Evolutionary conservation across 2,329 filamentous ascomycete species (phyloP), one percentile per base, ranked within the genome.

Genomic region (Chaetomium globosum): DNA sequence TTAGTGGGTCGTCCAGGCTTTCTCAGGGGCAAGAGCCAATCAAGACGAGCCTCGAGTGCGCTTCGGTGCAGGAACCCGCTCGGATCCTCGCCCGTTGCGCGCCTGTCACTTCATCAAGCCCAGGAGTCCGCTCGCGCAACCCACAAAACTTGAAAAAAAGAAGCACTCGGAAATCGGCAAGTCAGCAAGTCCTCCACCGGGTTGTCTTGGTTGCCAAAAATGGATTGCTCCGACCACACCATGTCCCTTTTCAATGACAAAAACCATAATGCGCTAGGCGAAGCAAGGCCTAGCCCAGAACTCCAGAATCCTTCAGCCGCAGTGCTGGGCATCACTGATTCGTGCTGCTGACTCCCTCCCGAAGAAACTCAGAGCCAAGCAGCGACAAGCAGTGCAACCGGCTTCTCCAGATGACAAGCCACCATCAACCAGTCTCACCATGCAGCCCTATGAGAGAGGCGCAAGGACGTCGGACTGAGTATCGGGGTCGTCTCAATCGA

Each of bases 221-320:
- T 53, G 23, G 26, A 53, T 53, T 28, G 23, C 28, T 31, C 21
- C 23, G 28, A 8, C 23, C 51, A 31, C 51, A 36, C 52, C 52
- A 31, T 54, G 52, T 55, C 28, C 16, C 3, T 19, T 33, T 56
- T 13, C 46, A 23, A 48, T 3, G 19, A 48, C 2, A 48, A 48
- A 23, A 48, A n/a, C 46, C 8, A n/a, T 4, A 43, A 43, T 19
- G 7, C 31, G 19, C 3, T 26, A 13, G 39, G 28, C 13, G 6
- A 9, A 31, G n/a, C 31, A 10, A 61, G 31, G 19, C 10, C 30
- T 10, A 36, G 33, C 33, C 33, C 33, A 12, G 33, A 10, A 36
- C 12, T 10, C 33, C 28, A 49, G 46, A 55, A 59, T 65, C 48
- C 59, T 65, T 62, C 64, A 65, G 64, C 64, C 64, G 46, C 28